Conservation (phyloP, 2,329 filamentous ascomycete genomes). For the Hypoxylon sp. region DNA sequence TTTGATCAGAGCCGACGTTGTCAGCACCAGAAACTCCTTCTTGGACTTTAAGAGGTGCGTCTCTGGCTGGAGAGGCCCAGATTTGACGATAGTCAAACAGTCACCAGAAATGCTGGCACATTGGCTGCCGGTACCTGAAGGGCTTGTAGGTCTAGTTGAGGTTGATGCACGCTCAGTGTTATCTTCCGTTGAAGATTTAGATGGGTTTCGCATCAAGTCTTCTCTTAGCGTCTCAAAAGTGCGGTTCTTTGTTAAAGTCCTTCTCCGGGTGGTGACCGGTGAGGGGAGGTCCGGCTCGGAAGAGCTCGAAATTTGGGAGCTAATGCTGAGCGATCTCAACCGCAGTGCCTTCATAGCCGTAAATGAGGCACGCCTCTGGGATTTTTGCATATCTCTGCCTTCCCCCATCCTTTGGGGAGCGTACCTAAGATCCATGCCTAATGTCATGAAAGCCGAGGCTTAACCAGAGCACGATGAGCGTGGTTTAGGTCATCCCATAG, state of each 20-base stretch:
- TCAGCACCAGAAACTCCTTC: slow-evolving; percentile 61
- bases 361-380: slow-evolving; percentile 44
- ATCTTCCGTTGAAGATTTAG: slow-evolving; percentile 44
- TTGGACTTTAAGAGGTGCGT: slow-evolving; percentile 59
- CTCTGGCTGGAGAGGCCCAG: slow-evolving; percentile 59
- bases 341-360: slow-evolving; percentile 45
- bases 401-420: slow-evolving; percentile 37
- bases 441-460: slow-evolving; percentile 10
- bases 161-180: slow-evolving; percentile 40
- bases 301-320: slow-evolving; percentile 44
- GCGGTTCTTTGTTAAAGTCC: slow-evolving; percentile 40
- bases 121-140: slow-evolving; percentile 42
- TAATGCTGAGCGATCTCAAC: slow-evolving; percentile 46
- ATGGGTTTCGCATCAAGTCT: slow-evolving; percentile 43
- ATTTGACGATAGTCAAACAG: slow-evolving; percentile 48
- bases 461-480: slow-evolving; percentile 6
- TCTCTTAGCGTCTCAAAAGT: slow-evolving; percentile 38
- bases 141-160: slow-evolving; percentile 46
- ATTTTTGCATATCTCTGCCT: slow-evolving; percentile 34
- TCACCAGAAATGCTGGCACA: slow-evolving; percentile 45
- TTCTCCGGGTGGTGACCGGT: slow-evolving; percentile 33
- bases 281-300: slow-evolving; percentile 40
- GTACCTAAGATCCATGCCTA: slow-evolving; percentile 41
- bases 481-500: slow-evolving; percentile 11
- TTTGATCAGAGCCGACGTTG: slow-evolving; percentile 59